Evolutionary conservation across 805 yeast genomes (phyloP), one percentile per base, ranked within the genome.

Genomic region (Scheffersomyces coipomensis): DNA sequence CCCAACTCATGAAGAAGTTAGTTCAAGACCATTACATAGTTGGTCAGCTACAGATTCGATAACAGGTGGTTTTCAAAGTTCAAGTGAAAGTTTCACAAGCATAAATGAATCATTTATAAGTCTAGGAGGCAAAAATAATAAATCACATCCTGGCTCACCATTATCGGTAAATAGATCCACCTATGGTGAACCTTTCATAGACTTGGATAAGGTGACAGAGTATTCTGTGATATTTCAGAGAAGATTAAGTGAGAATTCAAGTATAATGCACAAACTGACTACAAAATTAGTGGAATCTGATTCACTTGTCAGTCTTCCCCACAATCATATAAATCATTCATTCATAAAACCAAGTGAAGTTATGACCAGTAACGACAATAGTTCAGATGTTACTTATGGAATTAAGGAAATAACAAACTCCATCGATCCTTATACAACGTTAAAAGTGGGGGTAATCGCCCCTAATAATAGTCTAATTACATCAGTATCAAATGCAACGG

Each of bases 141-240:
- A 5, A 24, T 9, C 13, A 24, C 13, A 6, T 12, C 27, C 27
- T 24, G 27, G 12, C 5, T 24, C 27, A 7, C 27, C 27, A 10
- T 24, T 24, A 24, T 24, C 27, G 12, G 12, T 24, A 12, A 24
- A 12, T 11, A 24, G 12, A 12, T 12, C 27, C 7, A 9, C 12
- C n/a, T 24, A 24, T 24, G 23, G 9, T 9, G 30, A 27, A 15
- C 17, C 30, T 3, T 9, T 37, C 7, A 49, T 49, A 7, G 52
- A 49, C 22, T 42, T 49, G 35, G 49, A 49, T 38, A 39, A 43
- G n/a, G 38, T 49, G 3, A 46, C 49, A 7, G 47, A 42, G 34
- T 36, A 39, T 11, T 46, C 43, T 2, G 16, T 29, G n/a, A 38
- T 38, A 5, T 42, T 37, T 26, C 34, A 43, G 24, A 33, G 45